A percentile compares a stretch with the other conserved stretches of the same genome.
Evolutionary conservation across 495 filamentous ascomycete genomes (phyloP).

Genomic region (Thermochaetoides thermophila): DNA sequence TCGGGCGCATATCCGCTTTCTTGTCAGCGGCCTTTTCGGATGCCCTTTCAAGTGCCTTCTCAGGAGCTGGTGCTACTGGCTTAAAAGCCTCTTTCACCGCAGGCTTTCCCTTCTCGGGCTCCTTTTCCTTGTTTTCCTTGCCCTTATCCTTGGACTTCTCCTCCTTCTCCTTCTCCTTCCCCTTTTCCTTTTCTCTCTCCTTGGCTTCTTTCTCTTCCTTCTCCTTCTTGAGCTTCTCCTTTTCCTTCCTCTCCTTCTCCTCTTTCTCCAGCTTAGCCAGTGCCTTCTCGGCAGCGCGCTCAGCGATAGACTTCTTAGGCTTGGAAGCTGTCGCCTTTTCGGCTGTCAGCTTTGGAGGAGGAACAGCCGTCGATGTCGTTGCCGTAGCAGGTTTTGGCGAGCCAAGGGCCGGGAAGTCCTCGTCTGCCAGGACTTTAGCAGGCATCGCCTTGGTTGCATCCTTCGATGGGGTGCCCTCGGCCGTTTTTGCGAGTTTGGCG

Average conservation of each 20-base stretch:
- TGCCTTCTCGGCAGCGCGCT: slow-evolving; percentile 10
- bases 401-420: slow-evolving; percentile 45
- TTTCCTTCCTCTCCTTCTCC: slow-evolving; percentile 7
- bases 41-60: slow-evolving; percentile 25
- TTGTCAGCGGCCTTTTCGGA: slow-evolving; percentile 23
- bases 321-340: slow-evolving; percentile 15
- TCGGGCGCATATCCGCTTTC: slow-evolving; percentile 37
- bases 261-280: slow-evolving; percentile 7
- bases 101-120: slow-evolving; percentile 4
- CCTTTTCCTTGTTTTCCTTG: slow-evolving; percentile 3
- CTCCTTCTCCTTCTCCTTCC: slow-evolving; percentile 1
- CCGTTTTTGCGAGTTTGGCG: slow-evolving; percentile 30
- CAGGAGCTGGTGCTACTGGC: slow-evolving; percentile 8
- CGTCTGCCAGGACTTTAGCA: slow-evolving; percentile 32
- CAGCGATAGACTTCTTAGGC: slow-evolving; percentile 4
- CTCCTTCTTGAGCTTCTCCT: slow-evolving; percentile 3
- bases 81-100: slow-evolving; percentile 22
- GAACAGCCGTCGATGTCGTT: slow-evolving; percentile 6
- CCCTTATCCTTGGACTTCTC: slow-evolving; percentile 3
- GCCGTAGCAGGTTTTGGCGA: slow-evolving; percentile 19
- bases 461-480: slow-evolving; percentile 30
- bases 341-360: slow-evolving; percentile 15
- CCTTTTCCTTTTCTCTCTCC: slow-evolving; percentile 7
- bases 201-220: slow-evolving; percentile 5
- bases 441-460: slow-evolving; percentile 31